Evolutionary conservation across 2,329 filamentous ascomycete genomes (phyloP).

Genomic region (Penicillium hesseltinei): DNA sequence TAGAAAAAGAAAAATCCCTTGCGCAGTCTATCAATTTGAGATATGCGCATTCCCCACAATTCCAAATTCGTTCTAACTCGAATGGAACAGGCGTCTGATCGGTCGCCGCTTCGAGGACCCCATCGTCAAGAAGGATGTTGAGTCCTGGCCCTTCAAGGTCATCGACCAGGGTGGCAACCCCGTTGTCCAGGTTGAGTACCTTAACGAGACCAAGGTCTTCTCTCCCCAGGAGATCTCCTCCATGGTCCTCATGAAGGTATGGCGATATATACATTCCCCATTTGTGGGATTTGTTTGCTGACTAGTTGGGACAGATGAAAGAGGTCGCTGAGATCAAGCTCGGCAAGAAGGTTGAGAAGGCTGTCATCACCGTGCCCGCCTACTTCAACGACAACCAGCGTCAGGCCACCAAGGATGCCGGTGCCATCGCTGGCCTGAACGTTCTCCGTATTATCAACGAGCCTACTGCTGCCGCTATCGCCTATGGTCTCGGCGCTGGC

Average conservation of each 20-base stretch:
- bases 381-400: slow-evolving; percentile 99
- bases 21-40: background rate
- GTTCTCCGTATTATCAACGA: slow-evolving; percentile 99
- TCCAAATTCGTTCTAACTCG: slow-evolving; percentile 8
- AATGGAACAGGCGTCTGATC: slow-evolving; percentile 76
- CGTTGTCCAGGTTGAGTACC: slow-evolving; percentile 91
- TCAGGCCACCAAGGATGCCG: slow-evolving; percentile 98
- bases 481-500: slow-evolving; percentile 93
- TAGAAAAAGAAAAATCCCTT: background rate
- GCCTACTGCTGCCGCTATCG: slow-evolving; percentile 95
- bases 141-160: slow-evolving; percentile 99
- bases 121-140: slow-evolving; percentile 97
- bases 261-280: slow-evolving; percentile 19
- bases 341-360: slow-evolving; percentile 98
- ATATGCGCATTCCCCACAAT: slow-evolving; percentile 1
- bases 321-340: slow-evolving; percentile 98
- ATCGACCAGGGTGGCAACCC: slow-evolving; percentile 84
- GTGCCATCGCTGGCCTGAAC: slow-evolving; percentile 95
- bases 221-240: slow-evolving; percentile 98
- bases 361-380: slow-evolving; percentile 96
- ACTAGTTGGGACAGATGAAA: slow-evolving; percentile 72
- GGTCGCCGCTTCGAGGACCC: slow-evolving; percentile 93
- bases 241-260: slow-evolving; percentile 97
- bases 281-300: slow-evolving; percentile 19
- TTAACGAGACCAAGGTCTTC: slow-evolving; percentile 92